Percentiles rank a stretch among this genome's conserved stretches.
phyloP scores from a whole-genome alignment of 2,329 filamentous ascomycete genomes.

The Ophiostoma sp. region DNA sequence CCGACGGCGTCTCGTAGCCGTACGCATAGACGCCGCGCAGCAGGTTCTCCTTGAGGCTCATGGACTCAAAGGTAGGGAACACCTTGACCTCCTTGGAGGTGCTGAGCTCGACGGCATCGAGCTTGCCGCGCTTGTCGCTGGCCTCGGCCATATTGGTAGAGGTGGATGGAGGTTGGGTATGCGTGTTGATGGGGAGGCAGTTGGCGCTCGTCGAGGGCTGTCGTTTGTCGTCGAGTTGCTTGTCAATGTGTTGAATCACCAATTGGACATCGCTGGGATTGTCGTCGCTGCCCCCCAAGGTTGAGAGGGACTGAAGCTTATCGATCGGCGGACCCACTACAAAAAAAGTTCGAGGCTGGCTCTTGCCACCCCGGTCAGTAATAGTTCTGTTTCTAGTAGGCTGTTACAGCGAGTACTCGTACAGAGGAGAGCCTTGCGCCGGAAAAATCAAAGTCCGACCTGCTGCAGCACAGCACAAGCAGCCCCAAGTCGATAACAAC shows the following conservation, averaged over 20 bases:
- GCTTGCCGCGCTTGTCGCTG: constrained; percentile 62
- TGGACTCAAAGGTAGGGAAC: constrained; percentile 87
- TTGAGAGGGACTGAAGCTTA: neutral
- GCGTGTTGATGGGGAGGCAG: neutral
- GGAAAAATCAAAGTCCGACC: constrained; percentile 18
- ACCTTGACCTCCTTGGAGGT: constrained; percentile 98
- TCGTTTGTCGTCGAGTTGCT: neutral
- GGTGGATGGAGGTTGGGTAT: neutral
- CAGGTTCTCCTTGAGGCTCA: constrained; percentile 96
- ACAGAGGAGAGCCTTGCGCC: constrained; percentile 20
- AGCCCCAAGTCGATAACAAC: neutral
- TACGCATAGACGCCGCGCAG: constrained; percentile 97
- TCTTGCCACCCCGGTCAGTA: neutral
- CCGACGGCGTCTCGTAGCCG: constrained; percentile 95
- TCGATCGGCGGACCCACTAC: constrained; percentile 16
- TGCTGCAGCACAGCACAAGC: neutral
- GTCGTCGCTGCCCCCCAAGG: constrained; percentile 5
- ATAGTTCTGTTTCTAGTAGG: too few relatives aligned
- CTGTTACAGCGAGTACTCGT: neutral
- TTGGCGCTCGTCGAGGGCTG: neutral
- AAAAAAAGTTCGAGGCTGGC: constrained; percentile 22
- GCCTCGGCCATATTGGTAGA: constrained; percentile 79
- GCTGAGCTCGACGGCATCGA: constrained; percentile 96
- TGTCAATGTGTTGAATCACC: too few relatives aligned
- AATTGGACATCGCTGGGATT: neutral